These are phyloP conservation scores for Phlebiopsis gigantea DNA, from an alignment of 768 basidiomycete species.

Conservation along the genomic window DNA sequence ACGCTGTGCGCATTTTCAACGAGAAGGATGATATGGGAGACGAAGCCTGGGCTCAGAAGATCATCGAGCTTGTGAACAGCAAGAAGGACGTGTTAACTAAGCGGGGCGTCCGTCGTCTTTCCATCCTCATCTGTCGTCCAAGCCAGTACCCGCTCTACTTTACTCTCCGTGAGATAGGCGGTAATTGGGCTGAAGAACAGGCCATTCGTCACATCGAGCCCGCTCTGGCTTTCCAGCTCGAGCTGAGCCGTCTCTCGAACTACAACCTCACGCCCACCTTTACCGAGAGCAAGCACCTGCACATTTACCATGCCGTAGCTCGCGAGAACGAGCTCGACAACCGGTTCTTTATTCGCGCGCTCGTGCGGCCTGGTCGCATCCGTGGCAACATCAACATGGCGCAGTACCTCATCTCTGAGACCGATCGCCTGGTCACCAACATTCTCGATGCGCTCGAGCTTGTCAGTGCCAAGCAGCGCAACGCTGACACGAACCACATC, in stretches of 20 bases:
- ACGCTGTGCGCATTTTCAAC: slow-evolving; percentile 86
- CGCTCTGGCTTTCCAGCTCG: slow-evolving; percentile 95
- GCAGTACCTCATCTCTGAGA: slow-evolving; percentile 98
- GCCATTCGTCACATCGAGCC: slow-evolving; percentile 98
- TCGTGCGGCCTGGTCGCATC: slow-evolving; percentile 93
- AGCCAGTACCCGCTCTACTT: slow-evolving; percentile 93
- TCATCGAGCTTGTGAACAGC: slow-evolving; percentile 68
- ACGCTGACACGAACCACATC: slow-evolving; percentile 97
- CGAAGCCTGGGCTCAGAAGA: slow-evolving; percentile 69
- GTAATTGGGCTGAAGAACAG: slow-evolving; percentile 87
- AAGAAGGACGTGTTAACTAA: slow-evolving; percentile 52
- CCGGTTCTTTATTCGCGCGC: slow-evolving; percentile 95
- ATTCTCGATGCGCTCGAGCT: slow-evolving; percentile 95
- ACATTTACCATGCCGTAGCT: slow-evolving; percentile 95
- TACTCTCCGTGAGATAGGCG: slow-evolving; percentile 74
- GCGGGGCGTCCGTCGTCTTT: slow-evolving; percentile 88
- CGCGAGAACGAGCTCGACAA: slow-evolving; percentile 96
- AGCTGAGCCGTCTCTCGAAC: slow-evolving; percentile 92
- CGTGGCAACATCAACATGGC: slow-evolving; percentile 89
- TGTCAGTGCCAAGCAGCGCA: slow-evolving; percentile 82
- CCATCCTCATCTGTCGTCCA: slow-evolving; percentile 86
- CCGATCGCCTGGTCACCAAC: slow-evolving; percentile 90
- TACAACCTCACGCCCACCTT: slow-evolving; percentile 96
- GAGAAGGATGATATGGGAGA: slow-evolving; percentile 74
- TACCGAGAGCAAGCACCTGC: slow-evolving; percentile 95